Evolutionary conservation across 176 grass and related monocot species (phyloP), one percentile per base, ranked within the genome.

Genomic region (Oryza brachyantha): DNA sequence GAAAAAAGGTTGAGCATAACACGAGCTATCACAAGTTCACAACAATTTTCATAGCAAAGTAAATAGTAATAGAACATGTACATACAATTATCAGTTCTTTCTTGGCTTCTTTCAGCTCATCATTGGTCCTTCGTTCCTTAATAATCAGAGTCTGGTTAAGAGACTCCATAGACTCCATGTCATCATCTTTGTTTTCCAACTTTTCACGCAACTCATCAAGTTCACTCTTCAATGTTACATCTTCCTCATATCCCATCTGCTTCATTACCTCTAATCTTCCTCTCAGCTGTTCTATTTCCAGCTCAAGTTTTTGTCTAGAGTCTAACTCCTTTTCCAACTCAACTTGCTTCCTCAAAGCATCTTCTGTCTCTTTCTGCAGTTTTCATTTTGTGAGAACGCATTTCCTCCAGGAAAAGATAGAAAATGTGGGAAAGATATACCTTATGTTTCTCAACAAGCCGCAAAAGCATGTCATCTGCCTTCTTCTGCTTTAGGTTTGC

Each of bases 261-360:
- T 80, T 88, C 91, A 83, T 76, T 28, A 93, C 85, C 64, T 90
- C 63, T 59, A 87, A 43, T 70, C 80, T 90, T 29, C 87, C 85
- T 29, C 26, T 87, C 82, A 93, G 6, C 13, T 83, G 88, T 66
- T 90, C 64, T 85, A 87, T 88, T 83, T 93, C 88, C 70, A 90
- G 32, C 79, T 93, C 88, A 67, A 93, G 79, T 35, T 88, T 88
- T 36, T 93, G 91, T 73, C 85, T 88, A 14, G 82, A 76, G 77
- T 69, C 71, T 61, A 93, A 54, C 38, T 83, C 27, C 74, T 59
- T 76, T 88, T 90, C 85, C 21, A 90, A 52, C 11, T 80, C 17
- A 54, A 63, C 72, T 80, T 79, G 67, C 50, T 71, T 77, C 31
- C 74, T 76, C 45, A 87, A 64, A 55, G 70, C 68, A 45, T 66